Percentiles rank a stretch among this genome's conserved stretches.
These are phyloP conservation scores for Wickerhamomyces tratensis DNA, from an alignment of 805 yeast species.

Conservation along the genomic window DNA sequence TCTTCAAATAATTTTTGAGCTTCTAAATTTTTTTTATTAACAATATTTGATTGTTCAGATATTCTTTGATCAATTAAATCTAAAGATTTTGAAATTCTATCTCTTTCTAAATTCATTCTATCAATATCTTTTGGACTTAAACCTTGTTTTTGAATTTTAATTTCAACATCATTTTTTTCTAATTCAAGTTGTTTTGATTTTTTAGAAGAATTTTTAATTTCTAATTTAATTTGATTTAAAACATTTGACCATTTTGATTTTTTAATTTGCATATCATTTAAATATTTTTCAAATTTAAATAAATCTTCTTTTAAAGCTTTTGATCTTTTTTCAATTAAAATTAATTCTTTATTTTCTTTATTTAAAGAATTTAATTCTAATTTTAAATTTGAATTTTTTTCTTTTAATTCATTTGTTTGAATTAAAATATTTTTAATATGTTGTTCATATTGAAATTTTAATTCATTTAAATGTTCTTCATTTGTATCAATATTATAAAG, in stretches of 20 bases:
- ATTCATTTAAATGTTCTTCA: slow-evolving; percentile 38
- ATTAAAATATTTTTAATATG: slow-evolving; percentile 38
- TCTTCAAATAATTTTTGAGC: slow-evolving; percentile 40
- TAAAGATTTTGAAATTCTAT: slow-evolving; percentile 41
- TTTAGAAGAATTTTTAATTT: slow-evolving; percentile 34
- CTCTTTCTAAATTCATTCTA: slow-evolving; percentile 50
- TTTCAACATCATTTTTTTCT: slow-evolving; percentile 31
- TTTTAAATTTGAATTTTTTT: slow-evolving; percentile 30
- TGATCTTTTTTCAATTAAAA: slow-evolving; percentile 44
- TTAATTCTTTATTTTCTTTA: slow-evolving; percentile 35
- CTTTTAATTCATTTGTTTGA: slow-evolving; percentile 32
- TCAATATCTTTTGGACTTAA: slow-evolving; percentile 57
- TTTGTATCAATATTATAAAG: slow-evolving; percentile 58
- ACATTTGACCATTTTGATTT: slow-evolving; percentile 55
- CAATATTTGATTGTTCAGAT: slow-evolving; percentile 34
- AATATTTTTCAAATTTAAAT: slow-evolving; percentile 60
- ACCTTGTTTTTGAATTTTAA: slow-evolving; percentile 41
- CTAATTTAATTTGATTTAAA: slow-evolving; percentile 45
- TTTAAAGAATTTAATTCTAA: slow-evolving; percentile 30
- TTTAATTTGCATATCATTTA: slow-evolving; percentile 55
- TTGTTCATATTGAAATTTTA: slow-evolving; percentile 44
- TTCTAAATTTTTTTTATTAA: slow-evolving; percentile 39
- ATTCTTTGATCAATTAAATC: slow-evolving; percentile 35
- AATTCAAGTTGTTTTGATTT: slow-evolving; percentile 32
- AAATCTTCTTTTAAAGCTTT: slow-evolving; percentile 64